Conservation (phyloP, 2,329 filamentous ascomycete species). For the Akanthomyces lecanii region DNA sequence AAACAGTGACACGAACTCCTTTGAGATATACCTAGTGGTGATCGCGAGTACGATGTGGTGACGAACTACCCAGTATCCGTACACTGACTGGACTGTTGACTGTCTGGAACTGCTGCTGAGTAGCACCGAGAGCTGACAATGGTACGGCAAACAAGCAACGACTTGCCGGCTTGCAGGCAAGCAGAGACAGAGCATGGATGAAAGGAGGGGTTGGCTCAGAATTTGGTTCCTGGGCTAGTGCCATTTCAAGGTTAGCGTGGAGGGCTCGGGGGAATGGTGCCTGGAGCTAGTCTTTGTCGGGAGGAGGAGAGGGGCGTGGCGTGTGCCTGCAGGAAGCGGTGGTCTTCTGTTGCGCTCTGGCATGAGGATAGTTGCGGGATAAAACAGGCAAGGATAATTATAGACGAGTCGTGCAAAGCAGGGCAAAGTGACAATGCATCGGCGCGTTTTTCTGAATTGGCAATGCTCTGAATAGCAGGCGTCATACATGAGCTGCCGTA, state of each 20-base stretch:
- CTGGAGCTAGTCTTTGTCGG: constrained; percentile 8
- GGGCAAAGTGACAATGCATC: constrained; percentile 3
- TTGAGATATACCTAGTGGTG: not conserved
- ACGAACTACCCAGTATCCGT: no score
- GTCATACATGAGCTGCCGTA: not conserved
- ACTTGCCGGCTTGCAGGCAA: not conserved
- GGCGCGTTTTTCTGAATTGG: not conserved
- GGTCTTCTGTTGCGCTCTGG: not conserved
- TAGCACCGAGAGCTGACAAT: not conserved
- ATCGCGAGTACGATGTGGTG: not conserved
- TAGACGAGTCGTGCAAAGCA: constrained; percentile 6
- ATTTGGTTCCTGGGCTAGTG: constrained; percentile 16
- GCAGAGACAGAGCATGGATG: not conserved
- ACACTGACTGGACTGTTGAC: no score
- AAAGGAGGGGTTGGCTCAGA: not conserved
- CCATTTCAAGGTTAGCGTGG: not conserved
- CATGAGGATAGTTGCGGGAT: constrained; percentile 1
- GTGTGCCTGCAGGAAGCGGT: not conserved
- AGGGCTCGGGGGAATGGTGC: constrained; percentile 11
- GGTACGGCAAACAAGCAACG: not conserved
- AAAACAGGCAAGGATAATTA: constrained; percentile 13
- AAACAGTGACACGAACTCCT: not conserved
- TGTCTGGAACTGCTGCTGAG: not conserved
- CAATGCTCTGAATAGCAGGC: not conserved
- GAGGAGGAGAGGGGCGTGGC: not conserved